A percentile compares a stretch with the other conserved stretches of the same genome.
Evolutionary conservation across 2,329 filamentous ascomycete species (phyloP).

Genomic region (Exophiala mesophila): DNA sequence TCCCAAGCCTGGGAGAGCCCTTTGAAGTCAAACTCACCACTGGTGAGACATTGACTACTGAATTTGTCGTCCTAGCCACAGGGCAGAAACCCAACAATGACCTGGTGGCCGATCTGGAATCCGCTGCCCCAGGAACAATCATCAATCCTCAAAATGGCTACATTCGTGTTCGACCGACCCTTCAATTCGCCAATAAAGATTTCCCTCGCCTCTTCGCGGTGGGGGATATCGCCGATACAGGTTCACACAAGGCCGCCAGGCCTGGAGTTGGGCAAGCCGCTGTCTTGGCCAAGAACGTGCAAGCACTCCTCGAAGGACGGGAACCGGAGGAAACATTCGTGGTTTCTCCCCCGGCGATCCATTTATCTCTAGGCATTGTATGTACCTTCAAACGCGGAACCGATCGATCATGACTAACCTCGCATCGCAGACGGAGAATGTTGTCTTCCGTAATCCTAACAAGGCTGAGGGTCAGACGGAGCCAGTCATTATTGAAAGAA

Average conservation of each 20-base stretch:
- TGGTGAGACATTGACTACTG: slow-evolving; percentile 27
- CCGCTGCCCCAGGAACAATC: slow-evolving; percentile 26
- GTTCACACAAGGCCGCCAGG: slow-evolving; percentile 49
- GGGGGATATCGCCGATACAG: slow-evolving; percentile 57
- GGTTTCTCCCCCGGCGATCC: slow-evolving; percentile 48
- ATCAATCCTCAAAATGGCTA: slow-evolving; percentile 40
- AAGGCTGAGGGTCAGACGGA: slow-evolving; percentile 28
- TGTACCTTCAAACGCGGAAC: slow-evolving; percentile 10
- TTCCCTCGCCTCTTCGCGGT: slow-evolving; percentile 53
- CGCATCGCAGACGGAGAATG: slow-evolving; percentile 32
- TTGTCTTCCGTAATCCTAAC: slow-evolving; percentile 37
- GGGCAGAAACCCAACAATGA: slow-evolving; percentile 46
- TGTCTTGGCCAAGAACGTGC: slow-evolving; percentile 52
- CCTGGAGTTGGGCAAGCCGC: slow-evolving; percentile 51
- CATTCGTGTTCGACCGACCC: slow-evolving; percentile 51
- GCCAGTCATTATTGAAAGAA: slow-evolving; percentile 30
- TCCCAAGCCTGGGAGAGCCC: slow-evolving; percentile 8
- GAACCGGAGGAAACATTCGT: slow-evolving; percentile 37
- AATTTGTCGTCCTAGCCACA: slow-evolving; percentile 43
- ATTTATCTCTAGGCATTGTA: slow-evolving; percentile 52
- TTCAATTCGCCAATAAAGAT: slow-evolving; percentile 50
- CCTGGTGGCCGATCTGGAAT: slow-evolving; percentile 33
- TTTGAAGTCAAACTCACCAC: slow-evolving; percentile 13
- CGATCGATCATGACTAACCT: not conserved
- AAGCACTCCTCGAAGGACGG: slow-evolving; percentile 42